A percentile compares a stretch with the other conserved stretches of the same genome.
phyloP scores from a whole-genome alignment of 345 rosid species.

The Lepidium africanum region DNA sequence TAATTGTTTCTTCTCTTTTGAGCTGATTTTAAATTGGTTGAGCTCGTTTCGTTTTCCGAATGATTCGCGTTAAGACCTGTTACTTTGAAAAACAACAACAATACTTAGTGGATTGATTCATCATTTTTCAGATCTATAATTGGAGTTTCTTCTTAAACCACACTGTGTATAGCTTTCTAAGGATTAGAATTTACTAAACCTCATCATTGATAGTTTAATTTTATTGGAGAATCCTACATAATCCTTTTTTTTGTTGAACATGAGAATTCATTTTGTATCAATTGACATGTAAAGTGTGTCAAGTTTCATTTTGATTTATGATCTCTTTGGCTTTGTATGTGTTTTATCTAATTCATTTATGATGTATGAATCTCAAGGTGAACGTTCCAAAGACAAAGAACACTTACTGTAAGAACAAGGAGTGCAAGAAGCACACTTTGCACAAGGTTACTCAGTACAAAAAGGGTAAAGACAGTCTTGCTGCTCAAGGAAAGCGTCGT shows the following conservation, averaged over 20 bases:
- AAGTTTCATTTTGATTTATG: neutral
- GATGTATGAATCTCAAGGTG: constrained; percentile 36
- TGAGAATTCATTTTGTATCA: no score
- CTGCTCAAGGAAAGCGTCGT: constrained; percentile 77
- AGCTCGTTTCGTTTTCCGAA: neutral
- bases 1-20: neutral
- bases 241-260: neutral
- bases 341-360: neutral
- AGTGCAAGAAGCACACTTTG: constrained; percentile 72
- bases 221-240: neutral
- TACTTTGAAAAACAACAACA: neutral
- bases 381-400: constrained; percentile 85
- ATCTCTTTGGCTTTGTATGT: neutral
- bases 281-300: no score
- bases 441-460: constrained; percentile 82
- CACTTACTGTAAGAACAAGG: constrained; percentile 73
- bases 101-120: neutral
- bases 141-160: neutral
- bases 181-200: neutral
- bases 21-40: neutral
- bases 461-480: constrained; percentile 82
- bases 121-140: neutral
- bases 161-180: neutral
- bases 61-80: neutral
- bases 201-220: neutral